phyloP scores from a whole-genome alignment of 306 rosid genomes.

The peach (Prunus persica) region DNA sequence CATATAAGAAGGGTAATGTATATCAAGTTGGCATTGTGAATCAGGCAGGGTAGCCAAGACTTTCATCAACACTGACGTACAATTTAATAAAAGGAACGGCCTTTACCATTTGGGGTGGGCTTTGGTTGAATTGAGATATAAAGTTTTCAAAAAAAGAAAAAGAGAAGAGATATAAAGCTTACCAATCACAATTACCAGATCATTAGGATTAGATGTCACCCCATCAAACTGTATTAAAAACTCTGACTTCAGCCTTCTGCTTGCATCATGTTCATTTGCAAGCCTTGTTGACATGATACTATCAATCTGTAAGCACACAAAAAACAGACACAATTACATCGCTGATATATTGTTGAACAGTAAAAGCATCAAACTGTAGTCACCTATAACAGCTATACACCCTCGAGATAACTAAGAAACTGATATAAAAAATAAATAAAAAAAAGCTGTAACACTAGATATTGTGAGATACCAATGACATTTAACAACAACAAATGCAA shows the following conservation, averaged over 20 bases:
- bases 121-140: background rate
- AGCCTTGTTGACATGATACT: conserved; percentile 91
- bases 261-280: conserved; percentile 86
- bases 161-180: conserved; percentile 19
- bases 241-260: conserved; percentile 95
- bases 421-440: background rate
- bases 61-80: background rate
- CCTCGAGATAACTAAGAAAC: background rate
- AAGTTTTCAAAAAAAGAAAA: conserved; percentile 18
- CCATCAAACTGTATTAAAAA: conserved; percentile 97
- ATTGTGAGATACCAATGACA: too few relatives aligned
- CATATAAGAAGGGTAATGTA: background rate
- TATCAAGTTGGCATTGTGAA: conserved; percentile 2
- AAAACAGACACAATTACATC: conserved; percentile 2
- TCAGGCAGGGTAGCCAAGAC: conserved; percentile 5
- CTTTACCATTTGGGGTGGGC: background rate
- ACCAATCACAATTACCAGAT: conserved; percentile 91
- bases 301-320: conserved; percentile 62
- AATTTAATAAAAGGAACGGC: background rate
- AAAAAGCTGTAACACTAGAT: too few relatives aligned
- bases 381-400: background rate
- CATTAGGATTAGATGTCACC: conserved; percentile 83
- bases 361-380: background rate
- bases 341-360: background rate
- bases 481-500: background rate